Conservation (phyloP, 2,329 filamentous ascomycete species). For the Pyrenochaeta sp. region DNA sequence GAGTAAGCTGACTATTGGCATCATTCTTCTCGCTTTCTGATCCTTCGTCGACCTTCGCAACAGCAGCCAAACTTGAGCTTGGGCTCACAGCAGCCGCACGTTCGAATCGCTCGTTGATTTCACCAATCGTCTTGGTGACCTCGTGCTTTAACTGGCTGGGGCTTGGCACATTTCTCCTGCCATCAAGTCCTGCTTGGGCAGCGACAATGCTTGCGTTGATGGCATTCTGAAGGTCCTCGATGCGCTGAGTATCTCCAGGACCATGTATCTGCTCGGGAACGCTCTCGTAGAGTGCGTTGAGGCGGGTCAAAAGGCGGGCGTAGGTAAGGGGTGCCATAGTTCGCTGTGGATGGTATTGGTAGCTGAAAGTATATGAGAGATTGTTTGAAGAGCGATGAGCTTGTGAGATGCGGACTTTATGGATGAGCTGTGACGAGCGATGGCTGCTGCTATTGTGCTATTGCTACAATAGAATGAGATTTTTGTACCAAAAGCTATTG, state of each 20-base stretch:
- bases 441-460: neutral
- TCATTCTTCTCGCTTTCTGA: too few species aligned
- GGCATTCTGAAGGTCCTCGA: neutral
- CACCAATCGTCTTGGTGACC: neutral
- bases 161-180: neutral
- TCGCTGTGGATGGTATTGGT: neutral
- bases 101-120: slow-evolving; percentile 1
- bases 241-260: neutral
- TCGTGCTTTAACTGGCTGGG: slow-evolving; percentile 1
- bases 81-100: neutral
- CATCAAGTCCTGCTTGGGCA: neutral
- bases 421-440: neutral
- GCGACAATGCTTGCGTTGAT: slow-evolving; percentile 1
- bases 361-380: neutral
- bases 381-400: neutral
- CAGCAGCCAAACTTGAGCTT: too few species aligned
- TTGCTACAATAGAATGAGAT: neutral
- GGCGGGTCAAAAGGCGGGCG: neutral
- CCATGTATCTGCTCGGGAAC: neutral
- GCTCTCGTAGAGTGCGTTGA: neutral
- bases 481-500: neutral
- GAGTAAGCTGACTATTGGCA: neutral
- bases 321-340: neutral
- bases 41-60: too few species aligned
- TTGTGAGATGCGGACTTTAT: neutral